Evolutionary conservation across 139 green algal genomes (phyloP).

Genomic region (Tetradesmus obliquus): DNA sequence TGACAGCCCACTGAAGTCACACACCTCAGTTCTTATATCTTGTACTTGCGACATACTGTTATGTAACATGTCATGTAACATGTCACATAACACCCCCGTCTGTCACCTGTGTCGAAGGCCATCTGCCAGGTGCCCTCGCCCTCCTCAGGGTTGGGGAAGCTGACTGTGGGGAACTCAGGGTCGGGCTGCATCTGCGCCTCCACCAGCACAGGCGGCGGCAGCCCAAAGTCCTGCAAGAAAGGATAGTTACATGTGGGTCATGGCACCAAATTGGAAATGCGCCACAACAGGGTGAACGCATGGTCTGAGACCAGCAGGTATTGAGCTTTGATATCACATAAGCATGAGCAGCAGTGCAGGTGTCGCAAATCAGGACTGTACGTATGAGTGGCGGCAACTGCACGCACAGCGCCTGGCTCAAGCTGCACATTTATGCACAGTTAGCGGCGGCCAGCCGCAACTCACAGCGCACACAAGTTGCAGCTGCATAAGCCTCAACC

Average conservation of each 20-base stretch:
- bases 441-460: neutral
- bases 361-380: no score
- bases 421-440: neutral
- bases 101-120: constrained; percentile 62
- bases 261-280: neutral
- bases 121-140: constrained; percentile 74
- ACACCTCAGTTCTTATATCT: no score
- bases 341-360: no score
- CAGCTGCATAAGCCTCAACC: constrained; percentile 1
- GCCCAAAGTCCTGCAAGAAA: constrained; percentile 55
- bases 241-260: neutral
- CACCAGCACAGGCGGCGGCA: constrained; percentile 66
- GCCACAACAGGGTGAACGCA: neutral
- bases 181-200: constrained; percentile 72
- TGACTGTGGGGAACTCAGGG: constrained; percentile 80
- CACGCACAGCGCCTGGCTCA: no score
- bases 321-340: neutral
- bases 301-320: neutral
- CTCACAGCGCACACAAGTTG: neutral
- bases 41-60: no score
- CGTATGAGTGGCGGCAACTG: no score
- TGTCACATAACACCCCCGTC: no score
- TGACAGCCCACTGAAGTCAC: no score
- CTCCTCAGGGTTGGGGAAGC: constrained; percentile 88
- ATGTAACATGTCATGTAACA: no score